Base-by-base conservation (phyloP, 2,329 filamentous ascomycete genomes). In the Ilyonectria mors-panacis region DNA sequence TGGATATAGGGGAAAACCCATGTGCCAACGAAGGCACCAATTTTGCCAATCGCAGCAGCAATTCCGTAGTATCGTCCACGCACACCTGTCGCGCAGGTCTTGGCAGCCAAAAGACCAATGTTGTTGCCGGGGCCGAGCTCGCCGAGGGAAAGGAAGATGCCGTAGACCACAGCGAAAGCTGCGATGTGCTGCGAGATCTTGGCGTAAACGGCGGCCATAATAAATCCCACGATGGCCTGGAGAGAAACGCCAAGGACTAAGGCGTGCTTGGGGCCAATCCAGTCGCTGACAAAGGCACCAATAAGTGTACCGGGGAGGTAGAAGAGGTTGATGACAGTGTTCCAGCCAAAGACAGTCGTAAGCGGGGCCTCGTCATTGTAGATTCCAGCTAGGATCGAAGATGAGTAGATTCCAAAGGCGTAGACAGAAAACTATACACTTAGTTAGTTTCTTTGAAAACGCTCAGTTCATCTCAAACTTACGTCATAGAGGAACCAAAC, bases 401-500 rank as follows among this genome's bases (percentile, higher is more conserved):
- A 91, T 0, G 92, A 93, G 83, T 96, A 98, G 75, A 97, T 94
- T 59, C 92, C 88, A 78, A 97, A 97, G 0, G 92, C 91, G 79
- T 97, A 97, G 3, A 90, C 84, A 2, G 92, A 93, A 81, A 97
- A 97, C 86, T 84, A 60, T 2, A 3, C 37, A 54, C 7, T 70
- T 12, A 71, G 63, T 17, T 7, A 54, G 26, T 0, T 15, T 23
- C 4, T 1, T 4, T 15, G 35, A 37, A 37, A 15, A 17, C 7
- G 17, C 13, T 15, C 37, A n/a, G 17, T 15, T 39, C 6, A 10
- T 39, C 13, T 6, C 37, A 17, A 1, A 79, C 85, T 80, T 74
- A 89, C 87, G 62, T 94, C 90, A 78, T 94, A 97, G 69, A 95
- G 87, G 80, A 96, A 96, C 94, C 94, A 97, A 76, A 97, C 93